A percentile compares a stretch with the other conserved stretches of the same genome.
Conservation (phyloP, 257 asterid genomes). For the Datura wrightii region DNA sequence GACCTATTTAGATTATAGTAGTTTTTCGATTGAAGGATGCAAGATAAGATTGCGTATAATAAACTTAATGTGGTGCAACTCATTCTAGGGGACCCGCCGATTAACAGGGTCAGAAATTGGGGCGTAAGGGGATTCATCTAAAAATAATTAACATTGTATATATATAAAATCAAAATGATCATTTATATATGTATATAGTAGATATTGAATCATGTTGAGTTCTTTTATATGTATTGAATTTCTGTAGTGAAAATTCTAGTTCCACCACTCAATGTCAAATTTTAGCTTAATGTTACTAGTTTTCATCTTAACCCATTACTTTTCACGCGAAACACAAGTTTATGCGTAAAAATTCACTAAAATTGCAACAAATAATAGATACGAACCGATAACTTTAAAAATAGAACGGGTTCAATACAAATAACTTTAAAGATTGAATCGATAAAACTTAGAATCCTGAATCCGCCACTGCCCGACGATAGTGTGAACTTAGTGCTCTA, state of each 20-base stretch:
- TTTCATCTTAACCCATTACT: too few species aligned
- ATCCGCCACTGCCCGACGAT: background rate
- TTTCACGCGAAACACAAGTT: too few species aligned
- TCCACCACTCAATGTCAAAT: too few species aligned
- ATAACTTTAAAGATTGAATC: too few species aligned
- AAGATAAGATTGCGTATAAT: background rate
- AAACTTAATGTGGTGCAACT: background rate
- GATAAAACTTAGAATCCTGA: background rate
- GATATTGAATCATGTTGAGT: background rate
- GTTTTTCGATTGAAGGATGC: background rate
- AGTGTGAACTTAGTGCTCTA: background rate
- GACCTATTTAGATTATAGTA: background rate
- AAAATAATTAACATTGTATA: background rate
- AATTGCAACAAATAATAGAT: too few species aligned
- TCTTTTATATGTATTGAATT: background rate
- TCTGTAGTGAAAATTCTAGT: background rate
- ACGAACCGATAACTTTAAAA: too few species aligned
- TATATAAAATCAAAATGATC: background rate
- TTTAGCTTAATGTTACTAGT: too few species aligned
- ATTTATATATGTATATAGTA: background rate
- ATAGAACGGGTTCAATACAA: too few species aligned
- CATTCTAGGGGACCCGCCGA: background rate
- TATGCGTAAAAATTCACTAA: too few species aligned
- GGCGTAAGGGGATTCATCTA: background rate
- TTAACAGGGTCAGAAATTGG: background rate